These are phyloP conservation scores for Austroboletus novae-zelandiae DNA, from an alignment of 1,284 basidiomycete genomes.

Conservation along the genomic window DNA sequence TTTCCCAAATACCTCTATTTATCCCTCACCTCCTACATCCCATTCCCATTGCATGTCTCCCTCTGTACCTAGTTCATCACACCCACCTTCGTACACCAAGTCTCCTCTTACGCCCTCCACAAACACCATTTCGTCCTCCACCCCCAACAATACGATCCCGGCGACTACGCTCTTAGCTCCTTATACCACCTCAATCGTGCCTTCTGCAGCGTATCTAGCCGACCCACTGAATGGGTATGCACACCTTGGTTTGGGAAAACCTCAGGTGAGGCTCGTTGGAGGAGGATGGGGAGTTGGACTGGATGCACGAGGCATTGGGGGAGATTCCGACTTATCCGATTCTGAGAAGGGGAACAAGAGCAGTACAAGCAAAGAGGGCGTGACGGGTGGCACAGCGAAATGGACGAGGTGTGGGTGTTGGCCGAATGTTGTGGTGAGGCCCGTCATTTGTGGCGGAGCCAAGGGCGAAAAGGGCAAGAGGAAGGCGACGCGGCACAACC, in stretches of 20 bases:
- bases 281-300: slow-evolving; percentile 80
- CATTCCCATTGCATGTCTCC: slow-evolving; percentile 24
- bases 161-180: slow-evolving; percentile 52
- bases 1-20: slow-evolving; percentile 27
- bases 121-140: slow-evolving; percentile 20
- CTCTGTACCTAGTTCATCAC: slow-evolving; percentile 32
- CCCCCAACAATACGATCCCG: slow-evolving; percentile 48
- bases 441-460: slow-evolving; percentile 56
- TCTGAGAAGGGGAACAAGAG: slow-evolving; percentile 2
- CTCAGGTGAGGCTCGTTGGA: slow-evolving; percentile 79
- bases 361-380: slow-evolving; percentile 4
- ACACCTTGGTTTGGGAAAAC: slow-evolving; percentile 69
- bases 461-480: slow-evolving; percentile 16
- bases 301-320: slow-evolving; percentile 81
- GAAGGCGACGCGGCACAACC: slow-evolving; percentile 17
- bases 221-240: slow-evolving; percentile 72
- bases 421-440: slow-evolving; percentile 86
- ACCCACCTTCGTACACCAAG: slow-evolving; percentile 32
- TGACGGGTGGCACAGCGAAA: slow-evolving; percentile 45
- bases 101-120: slow-evolving; percentile 36
- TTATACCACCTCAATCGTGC: slow-evolving; percentile 56
- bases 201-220: slow-evolving; percentile 58
- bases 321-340: slow-evolving; percentile 20
- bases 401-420: slow-evolving; percentile 85
- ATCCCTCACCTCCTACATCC: slow-evolving; percentile 31